Evolutionary conservation across 1,284 basidiomycete species (phyloP), one percentile per base, ranked within the genome.

Genomic region (Inonotus hispidus): DNA sequence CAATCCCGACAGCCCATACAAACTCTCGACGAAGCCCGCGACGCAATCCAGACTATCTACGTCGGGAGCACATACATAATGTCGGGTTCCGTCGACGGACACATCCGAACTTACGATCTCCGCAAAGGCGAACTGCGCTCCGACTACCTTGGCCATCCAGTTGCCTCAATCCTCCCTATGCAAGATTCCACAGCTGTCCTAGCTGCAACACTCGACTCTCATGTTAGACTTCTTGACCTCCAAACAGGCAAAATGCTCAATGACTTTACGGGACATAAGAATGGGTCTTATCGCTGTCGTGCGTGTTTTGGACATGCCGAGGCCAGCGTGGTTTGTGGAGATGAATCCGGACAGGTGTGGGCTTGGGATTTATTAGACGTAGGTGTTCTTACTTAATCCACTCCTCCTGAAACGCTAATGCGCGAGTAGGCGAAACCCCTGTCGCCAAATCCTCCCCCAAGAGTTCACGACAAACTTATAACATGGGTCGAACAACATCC

Each of bases 311-410:
- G 89, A 6, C 82, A 88, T 64, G 88, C 81, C 1, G 96, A 98
- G 72, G 88, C 88, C 0, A 84, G 75, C 16, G 86, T 98, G 2
- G 71, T 98, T 1, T 87, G 84, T 46, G 96, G 96, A 3, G 97
- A 98, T 71, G 95, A 98, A 71, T 81, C 87, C 3, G 97, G 97
- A 0, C 75, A 75, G 61, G 76, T 99, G 4, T 95, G 92, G 88
- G 85, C 84, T 41, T 99, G 96, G 95, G 93, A 96, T 69, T 76
- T 98, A 58, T 81, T 97, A 29, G 89, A 93, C 71, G 93, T 93
- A 72, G 69, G 87, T n/a, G n/a, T 47, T 49, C 39, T 47, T 37
- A 1, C 23, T 54, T 13, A 6, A 5, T 58, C 29, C 6, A 27
- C 46, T 19, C 8, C 56, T 27, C 10, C 35, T 38, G 38, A 46